Evolutionary conservation across 768 basidiomycete genomes (phyloP).

Genomic region (Strobilomyces echinocephalus): DNA sequence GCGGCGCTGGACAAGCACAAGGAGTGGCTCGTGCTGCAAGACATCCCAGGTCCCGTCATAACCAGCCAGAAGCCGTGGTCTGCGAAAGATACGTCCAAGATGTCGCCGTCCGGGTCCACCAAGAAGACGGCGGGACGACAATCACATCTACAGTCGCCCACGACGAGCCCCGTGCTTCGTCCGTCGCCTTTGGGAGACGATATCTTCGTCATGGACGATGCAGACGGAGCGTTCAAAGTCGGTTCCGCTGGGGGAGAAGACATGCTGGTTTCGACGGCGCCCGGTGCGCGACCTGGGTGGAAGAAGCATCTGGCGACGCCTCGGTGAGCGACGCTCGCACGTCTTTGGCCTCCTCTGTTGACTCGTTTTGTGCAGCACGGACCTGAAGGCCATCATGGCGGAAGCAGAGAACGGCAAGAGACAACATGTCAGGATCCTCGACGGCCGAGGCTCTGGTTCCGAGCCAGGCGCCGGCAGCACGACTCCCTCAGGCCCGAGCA

Average conservation of each 20-base stretch:
- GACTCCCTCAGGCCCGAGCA: background rate
- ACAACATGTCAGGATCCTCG: background rate
- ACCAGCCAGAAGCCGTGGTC: constrained; percentile 23
- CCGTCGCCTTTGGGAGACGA: constrained; percentile 47
- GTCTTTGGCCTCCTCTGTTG: constrained; percentile 8
- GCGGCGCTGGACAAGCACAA: constrained; percentile 55
- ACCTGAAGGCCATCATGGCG: constrained; percentile 84
- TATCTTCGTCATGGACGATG: constrained; percentile 81
- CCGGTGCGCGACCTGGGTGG: constrained; percentile 37
- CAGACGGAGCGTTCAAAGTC: constrained; percentile 36
- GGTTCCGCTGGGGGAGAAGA: constrained; percentile 8
- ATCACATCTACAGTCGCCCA: constrained; percentile 5
- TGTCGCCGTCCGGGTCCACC: constrained; percentile 27
- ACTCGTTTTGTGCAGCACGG: constrained; percentile 46
- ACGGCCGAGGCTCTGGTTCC: background rate
- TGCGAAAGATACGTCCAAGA: constrained; percentile 26
- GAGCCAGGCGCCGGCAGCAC: background rate
- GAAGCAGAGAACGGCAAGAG: constrained; percentile 50
- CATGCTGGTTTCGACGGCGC: background rate
- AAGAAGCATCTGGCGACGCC: constrained; percentile 43
- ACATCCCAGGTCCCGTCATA: constrained; percentile 57
- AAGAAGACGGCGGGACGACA: constrained; percentile 10
- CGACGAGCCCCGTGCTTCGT: constrained; percentile 23
- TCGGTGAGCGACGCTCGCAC: constrained; percentile 38
- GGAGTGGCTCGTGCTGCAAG: constrained; percentile 68